Percentiles rank a stretch among this genome's conserved stretches.
Evolutionary conservation across 2,329 filamentous ascomycete species (phyloP).

Genomic region (Fusarium subglutinans): DNA sequence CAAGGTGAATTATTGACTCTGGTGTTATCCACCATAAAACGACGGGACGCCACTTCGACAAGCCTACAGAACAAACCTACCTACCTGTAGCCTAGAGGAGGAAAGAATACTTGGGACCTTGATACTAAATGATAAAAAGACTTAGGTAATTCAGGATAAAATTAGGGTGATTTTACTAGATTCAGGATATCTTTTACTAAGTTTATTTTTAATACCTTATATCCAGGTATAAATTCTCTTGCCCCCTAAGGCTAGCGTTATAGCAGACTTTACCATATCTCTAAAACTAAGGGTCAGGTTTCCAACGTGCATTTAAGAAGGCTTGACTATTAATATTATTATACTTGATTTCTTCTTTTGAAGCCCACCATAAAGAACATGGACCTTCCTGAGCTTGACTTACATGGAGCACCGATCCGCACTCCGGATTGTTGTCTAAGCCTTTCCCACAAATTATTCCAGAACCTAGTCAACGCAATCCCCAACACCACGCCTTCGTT

Average conservation of each 20-base stretch:
- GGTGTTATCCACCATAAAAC: not conserved
- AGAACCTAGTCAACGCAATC: slow-evolving; percentile 20
- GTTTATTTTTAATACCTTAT: too few relatives aligned
- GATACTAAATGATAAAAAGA: too few relatives aligned
- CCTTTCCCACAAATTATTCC: slow-evolving; percentile 40
- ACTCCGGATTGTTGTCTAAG: slow-evolving; percentile 45
- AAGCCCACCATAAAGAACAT: not conserved
- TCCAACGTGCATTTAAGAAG: not conserved
- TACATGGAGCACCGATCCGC: slow-evolving; percentile 25
- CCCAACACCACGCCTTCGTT: not conserved
- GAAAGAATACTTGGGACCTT: too few relatives aligned
- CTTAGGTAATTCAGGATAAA: too few relatives aligned
- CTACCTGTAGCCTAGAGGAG: too few relatives aligned
- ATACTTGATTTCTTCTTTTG: not conserved
- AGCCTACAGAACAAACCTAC: not conserved
- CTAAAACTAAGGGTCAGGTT: not conserved
- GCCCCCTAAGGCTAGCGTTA: not conserved
- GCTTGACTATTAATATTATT: not conserved
- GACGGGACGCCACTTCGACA: not conserved
- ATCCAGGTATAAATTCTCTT: too few relatives aligned
- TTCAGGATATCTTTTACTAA: too few relatives aligned
- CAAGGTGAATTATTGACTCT: not conserved
- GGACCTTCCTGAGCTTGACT: slow-evolving; percentile 25
- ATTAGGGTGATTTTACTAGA: too few relatives aligned
- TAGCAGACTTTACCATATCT: not conserved